These are phyloP conservation scores for Gossypium mustelinum DNA, from an alignment of 345 rosid species.

Conservation along the genomic window DNA sequence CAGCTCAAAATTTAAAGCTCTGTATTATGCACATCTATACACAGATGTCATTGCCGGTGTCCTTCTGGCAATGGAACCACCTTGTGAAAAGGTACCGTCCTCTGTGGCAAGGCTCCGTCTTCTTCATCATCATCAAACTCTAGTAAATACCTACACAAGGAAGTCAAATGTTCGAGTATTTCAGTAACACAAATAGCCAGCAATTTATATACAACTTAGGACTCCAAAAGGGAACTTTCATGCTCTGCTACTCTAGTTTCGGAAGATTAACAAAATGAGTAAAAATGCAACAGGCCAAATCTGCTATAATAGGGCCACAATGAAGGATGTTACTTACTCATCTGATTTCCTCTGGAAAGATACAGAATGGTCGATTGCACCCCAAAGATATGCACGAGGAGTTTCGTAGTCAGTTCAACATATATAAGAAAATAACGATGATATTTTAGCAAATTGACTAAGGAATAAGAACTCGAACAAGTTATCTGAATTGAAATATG, in stretches of 20 bases:
- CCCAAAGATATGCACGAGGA: slow-evolving; percentile 22
- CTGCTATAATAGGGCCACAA: background rate
- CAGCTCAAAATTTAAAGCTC: background rate
- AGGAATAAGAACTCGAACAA: background rate
- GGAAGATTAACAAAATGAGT: background rate
- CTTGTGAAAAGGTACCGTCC: slow-evolving; percentile 69
- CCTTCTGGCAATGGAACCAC: slow-evolving; percentile 87
- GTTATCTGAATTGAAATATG: background rate
- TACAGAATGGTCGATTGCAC: slow-evolving; percentile 14
- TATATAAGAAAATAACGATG: background rate
- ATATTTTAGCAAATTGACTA: background rate
- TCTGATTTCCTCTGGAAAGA: slow-evolving; percentile 71
- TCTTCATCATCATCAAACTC: slow-evolving; percentile 97
- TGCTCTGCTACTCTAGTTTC: background rate
- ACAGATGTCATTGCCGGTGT: slow-evolving; percentile 61
- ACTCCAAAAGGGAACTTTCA: background rate
- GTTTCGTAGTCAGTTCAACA: slow-evolving; percentile 27
- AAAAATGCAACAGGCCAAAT: background rate
- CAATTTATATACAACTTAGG: background rate
- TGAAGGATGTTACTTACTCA: slow-evolving; percentile 58
- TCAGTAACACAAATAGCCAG: background rate
- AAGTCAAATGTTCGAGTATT: slow-evolving; percentile 1
- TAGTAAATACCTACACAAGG: slow-evolving; percentile 59
- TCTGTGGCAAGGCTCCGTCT: slow-evolving; percentile 87
- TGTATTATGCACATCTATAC: slow-evolving; percentile 17